Evolutionary conservation across 441 rosid species (phyloP).

Genomic region (Gossypium laxum): DNA sequence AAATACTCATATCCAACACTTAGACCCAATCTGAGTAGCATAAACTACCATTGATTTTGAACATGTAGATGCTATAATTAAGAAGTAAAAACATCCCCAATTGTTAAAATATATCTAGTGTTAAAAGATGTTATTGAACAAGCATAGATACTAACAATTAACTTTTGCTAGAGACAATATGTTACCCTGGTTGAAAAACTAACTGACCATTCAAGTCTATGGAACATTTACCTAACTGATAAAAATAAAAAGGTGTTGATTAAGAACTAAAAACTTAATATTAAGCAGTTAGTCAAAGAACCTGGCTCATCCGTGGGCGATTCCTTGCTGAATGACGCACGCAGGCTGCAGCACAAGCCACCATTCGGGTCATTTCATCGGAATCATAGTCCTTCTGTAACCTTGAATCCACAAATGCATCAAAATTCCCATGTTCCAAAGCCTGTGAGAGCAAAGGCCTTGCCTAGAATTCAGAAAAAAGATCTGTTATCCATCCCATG

Average conservation of each 20-base stretch:
- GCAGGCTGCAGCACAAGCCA: slow-evolving; percentile 58
- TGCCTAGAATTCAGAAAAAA: slow-evolving; percentile 29
- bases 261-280: background rate
- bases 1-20: no score
- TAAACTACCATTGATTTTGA: background rate
- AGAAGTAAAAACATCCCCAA: background rate
- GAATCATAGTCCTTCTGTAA: slow-evolving; percentile 29
- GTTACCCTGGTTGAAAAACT: background rate
- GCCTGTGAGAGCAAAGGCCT: slow-evolving; percentile 48
- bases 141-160: background rate
- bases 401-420: slow-evolving; percentile 46
- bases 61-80: background rate
- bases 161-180: background rate
- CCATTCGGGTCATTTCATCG: slow-evolving; percentile 40
- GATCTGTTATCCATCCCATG: slow-evolving; percentile 10
- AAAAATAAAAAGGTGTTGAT: background rate
- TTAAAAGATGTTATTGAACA: background rate
- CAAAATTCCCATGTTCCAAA: slow-evolving; percentile 35
- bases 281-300: slow-evolving; percentile 14
- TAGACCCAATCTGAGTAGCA: no score
- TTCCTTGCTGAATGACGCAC: slow-evolving; percentile 47
- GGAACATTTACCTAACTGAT: background rate
- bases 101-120: background rate
- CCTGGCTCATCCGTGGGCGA: slow-evolving; percentile 63
- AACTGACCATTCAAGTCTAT: background rate